Evolutionary conservation across 768 basidiomycete genomes (phyloP).

Genomic region (Lepiota venenata): DNA sequence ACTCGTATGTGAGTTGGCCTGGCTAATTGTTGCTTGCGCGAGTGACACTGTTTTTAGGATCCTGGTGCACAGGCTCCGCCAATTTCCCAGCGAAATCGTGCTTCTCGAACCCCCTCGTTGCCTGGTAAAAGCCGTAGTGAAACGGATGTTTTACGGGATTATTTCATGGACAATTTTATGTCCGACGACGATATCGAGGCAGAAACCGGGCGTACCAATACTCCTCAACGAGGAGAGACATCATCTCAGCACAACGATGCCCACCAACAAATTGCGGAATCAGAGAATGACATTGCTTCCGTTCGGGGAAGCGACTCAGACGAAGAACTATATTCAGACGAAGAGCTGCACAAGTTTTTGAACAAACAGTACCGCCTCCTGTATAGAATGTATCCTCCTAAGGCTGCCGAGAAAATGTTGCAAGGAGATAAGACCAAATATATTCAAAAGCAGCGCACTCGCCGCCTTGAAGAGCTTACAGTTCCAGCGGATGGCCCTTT

Average conservation of each 20-base stretch:
- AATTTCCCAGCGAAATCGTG: background rate
- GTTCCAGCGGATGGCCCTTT: conserved; percentile 32
- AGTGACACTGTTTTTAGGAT: background rate
- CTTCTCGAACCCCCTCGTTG: background rate
- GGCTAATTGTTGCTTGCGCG: background rate
- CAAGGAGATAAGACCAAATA: background rate
- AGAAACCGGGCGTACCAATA: background rate
- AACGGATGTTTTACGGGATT: conserved; percentile 4
- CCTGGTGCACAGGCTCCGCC: background rate
- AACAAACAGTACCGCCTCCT: background rate
- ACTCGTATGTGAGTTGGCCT: background rate
- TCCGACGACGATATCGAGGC: background rate
- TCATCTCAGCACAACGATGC: background rate
- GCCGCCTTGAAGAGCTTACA: background rate
- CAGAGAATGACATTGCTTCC: background rate
- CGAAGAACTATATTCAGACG: background rate
- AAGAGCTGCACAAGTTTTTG: background rate
- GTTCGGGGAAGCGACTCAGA: background rate
- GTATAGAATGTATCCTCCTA: conserved; percentile 10
- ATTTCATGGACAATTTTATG: conserved; percentile 5
- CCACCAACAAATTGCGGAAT: background rate
- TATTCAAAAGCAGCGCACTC: background rate
- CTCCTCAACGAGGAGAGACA: background rate
- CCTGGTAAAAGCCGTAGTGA: background rate
- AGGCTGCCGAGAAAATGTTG: conserved; percentile 4